Evolutionary conservation across 805 yeast genomes (phyloP).

Genomic region (Jamesozyma hellenica): DNA sequence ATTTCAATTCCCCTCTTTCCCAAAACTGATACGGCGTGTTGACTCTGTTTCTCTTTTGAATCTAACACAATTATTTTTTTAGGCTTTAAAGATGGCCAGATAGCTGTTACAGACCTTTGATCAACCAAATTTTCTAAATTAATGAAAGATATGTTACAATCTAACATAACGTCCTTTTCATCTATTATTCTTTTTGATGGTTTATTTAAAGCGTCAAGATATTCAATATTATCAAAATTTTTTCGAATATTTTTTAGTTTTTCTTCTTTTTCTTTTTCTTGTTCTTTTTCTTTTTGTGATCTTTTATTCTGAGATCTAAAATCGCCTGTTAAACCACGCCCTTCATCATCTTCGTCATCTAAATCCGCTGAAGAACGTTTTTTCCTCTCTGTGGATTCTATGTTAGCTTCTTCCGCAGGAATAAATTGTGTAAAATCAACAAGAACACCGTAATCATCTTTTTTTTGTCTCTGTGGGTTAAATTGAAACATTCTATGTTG

Average conservation of each 20-base stretch:
- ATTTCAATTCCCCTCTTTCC: constrained; percentile 28
- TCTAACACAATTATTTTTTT: constrained; percentile 47
- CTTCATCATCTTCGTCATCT: constrained; percentile 6
- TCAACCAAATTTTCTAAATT: constrained; percentile 83
- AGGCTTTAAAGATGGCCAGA: constrained; percentile 72
- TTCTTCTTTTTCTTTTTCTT: constrained; percentile 15
- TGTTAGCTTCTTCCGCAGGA: constrained; percentile 31
- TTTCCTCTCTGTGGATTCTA: constrained; percentile 9
- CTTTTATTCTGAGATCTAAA: constrained; percentile 12
- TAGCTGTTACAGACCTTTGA: constrained; percentile 65
- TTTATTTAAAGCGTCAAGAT: constrained; percentile 39
- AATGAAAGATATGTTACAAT: constrained; percentile 65
- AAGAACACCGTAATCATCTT: constrained; percentile 82
- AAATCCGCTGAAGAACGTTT: neutral
- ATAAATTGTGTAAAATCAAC: constrained; percentile 58
- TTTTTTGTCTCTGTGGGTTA: constrained; percentile 44
- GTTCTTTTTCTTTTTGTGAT: constrained; percentile 27
- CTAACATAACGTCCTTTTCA: constrained; percentile 35
- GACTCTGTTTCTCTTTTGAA: constrained; percentile 13
- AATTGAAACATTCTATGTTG: constrained; percentile 69
- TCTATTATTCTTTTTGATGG: constrained; percentile 40
- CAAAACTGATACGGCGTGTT: constrained; percentile 9
- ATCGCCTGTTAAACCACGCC: neutral
- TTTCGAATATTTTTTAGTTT: constrained; percentile 26
- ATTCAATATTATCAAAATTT: constrained; percentile 42